phyloP scores from a whole-genome alignment of 192 early-diverging fungal species.

The Podochytrium sp. region DNA sequence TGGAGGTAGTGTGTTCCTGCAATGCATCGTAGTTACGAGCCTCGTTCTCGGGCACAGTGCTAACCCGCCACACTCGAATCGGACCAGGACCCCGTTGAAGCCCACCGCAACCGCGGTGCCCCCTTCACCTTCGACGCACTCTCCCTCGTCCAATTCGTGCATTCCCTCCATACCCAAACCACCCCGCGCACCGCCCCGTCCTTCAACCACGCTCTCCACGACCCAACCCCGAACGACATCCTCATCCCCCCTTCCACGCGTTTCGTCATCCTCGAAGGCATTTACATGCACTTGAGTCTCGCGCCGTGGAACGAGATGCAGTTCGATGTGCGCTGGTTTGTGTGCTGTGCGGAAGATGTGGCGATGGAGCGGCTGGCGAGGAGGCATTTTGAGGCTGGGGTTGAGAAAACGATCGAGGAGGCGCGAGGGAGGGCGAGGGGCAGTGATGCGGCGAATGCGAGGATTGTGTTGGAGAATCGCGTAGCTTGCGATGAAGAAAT shows the following conservation, averaged over 20 bases:
- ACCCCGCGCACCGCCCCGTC: conserved; percentile 37
- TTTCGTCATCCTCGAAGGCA: conserved; percentile 57
- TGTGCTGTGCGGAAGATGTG: conserved; percentile 30
- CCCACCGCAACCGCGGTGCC: conserved; percentile 53
- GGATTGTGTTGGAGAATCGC: conserved; percentile 33
- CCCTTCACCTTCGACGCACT: conserved; percentile 58
- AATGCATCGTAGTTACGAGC: no score
- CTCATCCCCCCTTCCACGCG: conserved; percentile 44
- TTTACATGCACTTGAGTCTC: conserved; percentile 48
- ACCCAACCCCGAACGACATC: conserved; percentile 52
- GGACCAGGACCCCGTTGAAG: conserved; percentile 40
- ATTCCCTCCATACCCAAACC: conserved; percentile 12
- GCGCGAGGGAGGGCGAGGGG: conserved; percentile 34
- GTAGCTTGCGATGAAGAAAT: conserved; percentile 35
- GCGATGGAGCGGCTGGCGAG: conserved; percentile 40
- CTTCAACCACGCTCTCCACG: conserved; percentile 56
- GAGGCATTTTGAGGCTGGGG: conserved; percentile 49
- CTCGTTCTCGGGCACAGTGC: no score
- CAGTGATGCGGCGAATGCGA: conserved; percentile 45
- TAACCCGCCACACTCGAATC: no score
- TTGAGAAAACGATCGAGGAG: conserved; percentile 30
- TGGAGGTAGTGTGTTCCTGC: no score
- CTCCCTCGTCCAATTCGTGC: conserved; percentile 37
- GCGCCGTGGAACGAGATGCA: conserved; percentile 48
- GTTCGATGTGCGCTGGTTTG: conserved; percentile 57